Base-by-base conservation (phyloP, 768 basidiomycete genomes). In the Agaricus bisporus region DNA sequence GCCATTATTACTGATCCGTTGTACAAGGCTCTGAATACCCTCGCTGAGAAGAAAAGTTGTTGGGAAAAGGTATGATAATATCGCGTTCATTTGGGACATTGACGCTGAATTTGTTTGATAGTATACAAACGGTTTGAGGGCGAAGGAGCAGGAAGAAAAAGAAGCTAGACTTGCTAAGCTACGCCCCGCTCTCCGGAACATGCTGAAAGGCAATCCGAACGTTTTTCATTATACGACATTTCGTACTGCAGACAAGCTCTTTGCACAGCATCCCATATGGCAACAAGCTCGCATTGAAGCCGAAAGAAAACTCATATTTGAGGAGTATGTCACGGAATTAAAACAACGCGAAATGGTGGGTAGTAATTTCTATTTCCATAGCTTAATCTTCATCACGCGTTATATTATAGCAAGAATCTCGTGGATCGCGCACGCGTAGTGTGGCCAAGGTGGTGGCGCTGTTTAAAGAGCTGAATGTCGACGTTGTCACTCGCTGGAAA, bases 1-100 rank as follows among this genome's bases (percentile, higher is more conserved):
- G 88, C 91, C 62, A 93, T 97, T 69, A 95, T 99, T 70, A 98
- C 93, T 61, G 95, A 98, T 74, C 95, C 97, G 41, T 70, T 97
- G 59, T 99, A 98, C 73, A 95, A 92, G 73, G 88, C 93, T 41
- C 76, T 99, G 56, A 89, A 88, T 65, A 92, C 88, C 42, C 77
- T 98, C 45, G 92, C 92, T 14, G 94, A 99, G 72, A 95, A 94
- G 73, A 98, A 97, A 72, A 75, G 84, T 51, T 83, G 86, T 51
- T 99, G 91, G 82, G 91, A 95, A 70, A 93, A 94, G 80, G 94
- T 92, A 51, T 37, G 79, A 65, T 20, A 15, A 20, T 49, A 37
- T 12, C 51, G n/a, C 26, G 41, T 25, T 28, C 20, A 41, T 17
- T 12, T 42, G 20, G 26, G 4, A 3, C 25, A 28, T 20, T 48